Evolutionary conservation across 192 early-diverging fungal genomes (phyloP).

Genomic region (Podila clonocystis): DNA sequence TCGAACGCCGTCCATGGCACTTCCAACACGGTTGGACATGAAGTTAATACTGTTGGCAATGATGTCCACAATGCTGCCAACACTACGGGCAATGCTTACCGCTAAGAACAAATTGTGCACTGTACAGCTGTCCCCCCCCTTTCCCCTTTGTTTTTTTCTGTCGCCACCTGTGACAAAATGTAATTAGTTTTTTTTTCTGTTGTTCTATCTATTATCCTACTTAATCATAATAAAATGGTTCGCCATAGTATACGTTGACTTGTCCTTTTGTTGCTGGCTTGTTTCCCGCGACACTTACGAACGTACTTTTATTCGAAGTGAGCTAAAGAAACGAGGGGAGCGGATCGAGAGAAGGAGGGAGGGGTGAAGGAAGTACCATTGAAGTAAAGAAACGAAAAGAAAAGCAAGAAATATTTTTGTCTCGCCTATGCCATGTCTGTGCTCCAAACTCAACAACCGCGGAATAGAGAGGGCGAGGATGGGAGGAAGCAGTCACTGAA

Average conservation of each 20-base stretch:
- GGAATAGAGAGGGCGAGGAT: neutral
- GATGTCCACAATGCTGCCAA: neutral
- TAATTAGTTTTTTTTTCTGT: neutral
- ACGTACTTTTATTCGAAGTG: neutral
- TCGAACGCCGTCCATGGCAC: neutral
- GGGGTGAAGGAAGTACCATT: neutral
- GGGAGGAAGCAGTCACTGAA: no score
- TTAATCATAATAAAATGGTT: neutral
- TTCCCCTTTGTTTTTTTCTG: slow-evolving; percentile 1
- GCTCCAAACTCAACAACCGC: slow-evolving; percentile 21
- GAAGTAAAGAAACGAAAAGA: neutral
- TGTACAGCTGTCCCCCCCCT: neutral
- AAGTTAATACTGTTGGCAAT: neutral
- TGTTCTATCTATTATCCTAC: neutral
- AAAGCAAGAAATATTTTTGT: no score
- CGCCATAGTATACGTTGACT: neutral
- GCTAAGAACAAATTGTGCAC: neutral
- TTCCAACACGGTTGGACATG: neutral
- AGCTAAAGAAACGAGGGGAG: neutral
- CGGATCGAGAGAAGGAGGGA: neutral
- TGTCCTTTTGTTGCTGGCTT: neutral
- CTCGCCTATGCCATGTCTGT: no score
- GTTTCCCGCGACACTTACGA: no score
- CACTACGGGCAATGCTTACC: neutral
- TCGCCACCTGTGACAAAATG: neutral